Conservation (phyloP, 2,329 filamentous ascomycete species). For the Talaromyces sp. region DNA sequence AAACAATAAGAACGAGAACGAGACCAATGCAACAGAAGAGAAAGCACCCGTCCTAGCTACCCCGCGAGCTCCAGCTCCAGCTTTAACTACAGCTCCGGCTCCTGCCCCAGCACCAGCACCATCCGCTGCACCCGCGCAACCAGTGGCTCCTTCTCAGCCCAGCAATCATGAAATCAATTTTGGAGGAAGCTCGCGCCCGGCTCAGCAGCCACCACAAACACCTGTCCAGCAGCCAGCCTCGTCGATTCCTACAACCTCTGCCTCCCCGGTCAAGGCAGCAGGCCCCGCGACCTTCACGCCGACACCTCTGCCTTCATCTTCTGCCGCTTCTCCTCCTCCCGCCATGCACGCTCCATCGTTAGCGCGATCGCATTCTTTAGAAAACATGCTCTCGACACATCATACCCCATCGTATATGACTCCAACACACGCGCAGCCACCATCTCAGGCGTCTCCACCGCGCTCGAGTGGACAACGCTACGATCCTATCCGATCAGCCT, state of each 20-base stretch:
- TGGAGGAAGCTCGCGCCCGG: slow-evolving; percentile 21
- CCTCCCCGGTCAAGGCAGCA: slow-evolving; percentile 5
- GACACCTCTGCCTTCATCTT: not conserved
- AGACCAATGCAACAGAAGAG: not conserved
- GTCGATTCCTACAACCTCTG: slow-evolving; percentile 18
- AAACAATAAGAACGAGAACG: slow-evolving; percentile 16
- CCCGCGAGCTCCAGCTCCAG: slow-evolving; percentile 15
- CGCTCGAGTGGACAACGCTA: slow-evolving; percentile 77
- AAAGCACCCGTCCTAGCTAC: slow-evolving; percentile 15
- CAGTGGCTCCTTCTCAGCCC: slow-evolving; percentile 25
- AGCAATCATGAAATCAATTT: slow-evolving; percentile 42
- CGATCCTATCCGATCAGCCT: slow-evolving; percentile 81
- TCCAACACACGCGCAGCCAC: slow-evolving; percentile 19
- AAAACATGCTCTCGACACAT: slow-evolving; percentile 18
- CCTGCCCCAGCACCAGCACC: slow-evolving; percentile 20
- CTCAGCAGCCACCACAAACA: slow-evolving; percentile 26
- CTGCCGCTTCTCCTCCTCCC: slow-evolving; percentile 3
- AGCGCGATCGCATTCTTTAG: slow-evolving; percentile 15
- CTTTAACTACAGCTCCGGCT: slow-evolving; percentile 19
- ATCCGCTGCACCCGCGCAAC: slow-evolving; percentile 9
- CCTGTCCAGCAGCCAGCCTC: slow-evolving; percentile 27
- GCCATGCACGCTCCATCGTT: slow-evolving; percentile 14
- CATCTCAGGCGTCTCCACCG: slow-evolving; percentile 38
- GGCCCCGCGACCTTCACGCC: slow-evolving; percentile 7
- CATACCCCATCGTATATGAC: slow-evolving; percentile 21